Evolutionary conservation across 495 filamentous ascomycete species (phyloP).

Genomic region (Daldinia concentrica): DNA sequence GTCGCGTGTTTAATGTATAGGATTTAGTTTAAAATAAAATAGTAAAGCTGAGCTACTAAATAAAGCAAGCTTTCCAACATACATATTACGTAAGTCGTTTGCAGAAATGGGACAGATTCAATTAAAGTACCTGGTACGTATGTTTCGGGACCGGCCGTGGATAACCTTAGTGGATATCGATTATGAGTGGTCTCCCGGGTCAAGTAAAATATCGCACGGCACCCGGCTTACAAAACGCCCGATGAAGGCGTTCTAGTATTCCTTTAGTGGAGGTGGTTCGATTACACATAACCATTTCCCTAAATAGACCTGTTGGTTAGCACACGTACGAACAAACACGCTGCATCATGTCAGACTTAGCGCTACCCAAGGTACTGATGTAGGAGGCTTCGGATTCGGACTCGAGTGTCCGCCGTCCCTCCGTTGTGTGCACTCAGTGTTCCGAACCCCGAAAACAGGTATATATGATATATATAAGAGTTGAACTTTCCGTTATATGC

Average conservation of each 20-base stretch:
- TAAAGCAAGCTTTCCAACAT: neutral
- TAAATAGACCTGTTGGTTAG: neutral
- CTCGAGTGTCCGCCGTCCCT: slow-evolving; percentile 18
- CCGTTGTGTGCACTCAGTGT: neutral
- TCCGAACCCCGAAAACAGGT: slow-evolving; percentile 19
- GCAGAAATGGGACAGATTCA: no score
- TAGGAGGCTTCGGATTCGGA: slow-evolving; percentile 28
- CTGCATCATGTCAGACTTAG: neutral
- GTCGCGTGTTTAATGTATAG: neutral
- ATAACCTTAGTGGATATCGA: neutral
- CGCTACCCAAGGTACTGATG: neutral
- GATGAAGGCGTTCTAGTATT: neutral
- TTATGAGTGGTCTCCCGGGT: neutral
- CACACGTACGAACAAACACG: neutral
- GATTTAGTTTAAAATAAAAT: neutral
- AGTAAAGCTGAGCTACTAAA: neutral
- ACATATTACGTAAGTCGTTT: neutral
- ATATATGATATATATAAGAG: neutral
- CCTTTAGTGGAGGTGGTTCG: neutral
- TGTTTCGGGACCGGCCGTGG: neutral
- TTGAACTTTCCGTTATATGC: neutral
- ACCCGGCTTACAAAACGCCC: neutral
- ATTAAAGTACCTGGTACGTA: neutral
- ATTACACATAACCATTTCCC: neutral
- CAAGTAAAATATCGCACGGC: neutral